Evolutionary conservation across 495 filamentous ascomycete species (phyloP), one percentile per base, ranked within the genome.

Genomic region (Neurospora discreta): DNA sequence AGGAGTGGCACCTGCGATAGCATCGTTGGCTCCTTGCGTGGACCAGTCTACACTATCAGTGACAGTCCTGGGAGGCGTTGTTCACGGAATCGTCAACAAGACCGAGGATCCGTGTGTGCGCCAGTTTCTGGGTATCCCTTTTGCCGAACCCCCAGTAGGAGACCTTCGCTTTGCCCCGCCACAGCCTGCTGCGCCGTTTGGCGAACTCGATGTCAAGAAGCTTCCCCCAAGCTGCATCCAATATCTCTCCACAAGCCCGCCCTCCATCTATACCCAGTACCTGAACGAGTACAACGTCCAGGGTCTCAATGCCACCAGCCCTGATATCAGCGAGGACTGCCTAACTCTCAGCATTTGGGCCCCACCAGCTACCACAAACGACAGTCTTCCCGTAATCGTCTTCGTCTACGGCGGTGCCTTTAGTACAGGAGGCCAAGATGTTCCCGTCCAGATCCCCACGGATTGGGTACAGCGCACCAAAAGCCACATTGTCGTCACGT

Each of bases 401-500:
- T 82, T 80, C 74, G 70, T 80, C 39, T 77, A 76, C 67, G 81
- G 79, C 23, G 80, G 80, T 15, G 76, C 72, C 23, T 80, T 78
- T 69, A 58, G 43, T 26, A 73, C 69, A 5, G 78, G 79, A 23
- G 77, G 77, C 41, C 69, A 68, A 30, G 71, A 78, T 30, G 70
- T 75, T 10, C 77, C 75, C 2, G 77, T 74, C 70, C 75, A 78
- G 38, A 72, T 77, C 23, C 79, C 79, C 74, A 81, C 73, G 80
- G 81, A 41, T 43, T 82, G 74, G 75, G 78, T 77, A 74, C 84
- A 79, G 81, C 84, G 73, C 71, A 83, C 69, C 73, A 80, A 89
- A 68, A 81, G 82, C 42, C 82, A 90, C 36, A 82, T 92, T 26
- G 85, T 91, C 70, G 87, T 91, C 16, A 82, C 83, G 6, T 84